phyloP scores from a whole-genome alignment of 805 yeast genomes.

The Metschnikowia noctiluminum region DNA sequence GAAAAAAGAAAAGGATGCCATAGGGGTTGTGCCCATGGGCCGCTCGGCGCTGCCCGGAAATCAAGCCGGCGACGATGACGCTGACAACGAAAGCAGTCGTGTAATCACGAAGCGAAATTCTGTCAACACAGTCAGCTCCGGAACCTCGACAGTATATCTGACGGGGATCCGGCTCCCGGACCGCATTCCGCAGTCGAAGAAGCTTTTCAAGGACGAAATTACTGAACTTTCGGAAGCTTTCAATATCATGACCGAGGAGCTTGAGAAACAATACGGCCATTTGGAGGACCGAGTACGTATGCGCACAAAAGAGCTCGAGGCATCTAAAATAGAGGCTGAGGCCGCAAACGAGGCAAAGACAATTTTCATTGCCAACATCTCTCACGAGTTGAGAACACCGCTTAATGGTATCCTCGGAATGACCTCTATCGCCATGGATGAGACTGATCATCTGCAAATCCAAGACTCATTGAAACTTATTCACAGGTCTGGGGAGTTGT shows the following conservation, averaged over 20 bases:
- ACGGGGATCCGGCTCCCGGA: constrained; percentile 40
- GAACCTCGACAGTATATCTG: constrained; percentile 35
- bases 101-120: constrained; percentile 20
- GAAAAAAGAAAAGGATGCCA: constrained; percentile 25
- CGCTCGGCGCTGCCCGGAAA: background rate
- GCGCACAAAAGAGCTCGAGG: constrained; percentile 84
- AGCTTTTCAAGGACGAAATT: constrained; percentile 74
- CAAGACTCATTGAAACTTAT: constrained; percentile 77
- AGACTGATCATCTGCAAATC: constrained; percentile 62
- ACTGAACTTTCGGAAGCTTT: constrained; percentile 86
- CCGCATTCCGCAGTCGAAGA: constrained; percentile 33
- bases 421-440: constrained; percentile 93
- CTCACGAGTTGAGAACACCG: constrained; percentile 94
- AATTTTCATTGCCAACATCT: constrained; percentile 85
- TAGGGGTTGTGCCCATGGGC: background rate
- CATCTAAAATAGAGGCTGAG: constrained; percentile 85
- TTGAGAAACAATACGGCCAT: constrained; percentile 77
- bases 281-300: constrained; percentile 84
- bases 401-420: constrained; percentile 93
- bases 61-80: background rate
- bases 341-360: constrained; percentile 96
- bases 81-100: background rate
- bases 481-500: constrained; percentile 85
- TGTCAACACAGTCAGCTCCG: constrained; percentile 25
- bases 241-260: constrained; percentile 85